Conservation (phyloP, 1,139 yeast genomes). For the Yamadazyma siamensis region DNA sequence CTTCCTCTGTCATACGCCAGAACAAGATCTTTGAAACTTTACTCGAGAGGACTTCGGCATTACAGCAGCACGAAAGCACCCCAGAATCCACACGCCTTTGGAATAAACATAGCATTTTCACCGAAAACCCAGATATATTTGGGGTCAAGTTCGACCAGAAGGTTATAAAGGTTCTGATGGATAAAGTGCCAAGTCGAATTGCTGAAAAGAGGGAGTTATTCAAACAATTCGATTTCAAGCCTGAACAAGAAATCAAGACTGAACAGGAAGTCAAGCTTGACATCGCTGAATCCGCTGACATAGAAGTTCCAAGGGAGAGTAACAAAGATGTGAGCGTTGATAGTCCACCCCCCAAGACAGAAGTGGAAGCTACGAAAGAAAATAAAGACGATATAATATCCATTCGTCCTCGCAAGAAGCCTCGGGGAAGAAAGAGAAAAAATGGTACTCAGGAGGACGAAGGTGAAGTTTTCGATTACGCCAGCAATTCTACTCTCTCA, state of each 20-base stretch:
- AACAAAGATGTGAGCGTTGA: slow-evolving; percentile 3
- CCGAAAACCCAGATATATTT: slow-evolving; percentile 1
- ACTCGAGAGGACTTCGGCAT: slow-evolving; percentile 1
- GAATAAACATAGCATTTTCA: slow-evolving; percentile 6
- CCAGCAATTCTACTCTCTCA: slow-evolving; percentile 15
- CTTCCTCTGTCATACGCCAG: slow-evolving; percentile 3
- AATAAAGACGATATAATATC: slow-evolving; percentile 56
- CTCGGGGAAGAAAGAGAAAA: slow-evolving; percentile 10
- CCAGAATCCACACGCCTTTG: no score
- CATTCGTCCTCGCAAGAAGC: slow-evolving; percentile 27
- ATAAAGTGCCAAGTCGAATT: slow-evolving; percentile 4
- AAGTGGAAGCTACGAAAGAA: slow-evolving; percentile 11
- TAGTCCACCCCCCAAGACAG: slow-evolving; percentile 3
- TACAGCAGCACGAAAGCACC: slow-evolving; percentile 1
- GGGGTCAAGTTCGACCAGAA: slow-evolving; percentile 8
- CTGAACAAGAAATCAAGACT: background rate
- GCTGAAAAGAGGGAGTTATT: slow-evolving; percentile 3
- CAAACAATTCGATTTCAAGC: slow-evolving; percentile 2
- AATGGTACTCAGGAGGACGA: slow-evolving; percentile 15
- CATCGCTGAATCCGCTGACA: slow-evolving; percentile 1
- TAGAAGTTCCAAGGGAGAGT: slow-evolving; percentile 3
- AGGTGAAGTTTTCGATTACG: slow-evolving; percentile 41
- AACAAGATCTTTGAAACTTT: slow-evolving; percentile 10
- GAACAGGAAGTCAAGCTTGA: slow-evolving; percentile 2
- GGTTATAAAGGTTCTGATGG: background rate